Evolutionary conservation across 768 basidiomycete genomes (phyloP).

Genomic region (Trametes cingulata): DNA sequence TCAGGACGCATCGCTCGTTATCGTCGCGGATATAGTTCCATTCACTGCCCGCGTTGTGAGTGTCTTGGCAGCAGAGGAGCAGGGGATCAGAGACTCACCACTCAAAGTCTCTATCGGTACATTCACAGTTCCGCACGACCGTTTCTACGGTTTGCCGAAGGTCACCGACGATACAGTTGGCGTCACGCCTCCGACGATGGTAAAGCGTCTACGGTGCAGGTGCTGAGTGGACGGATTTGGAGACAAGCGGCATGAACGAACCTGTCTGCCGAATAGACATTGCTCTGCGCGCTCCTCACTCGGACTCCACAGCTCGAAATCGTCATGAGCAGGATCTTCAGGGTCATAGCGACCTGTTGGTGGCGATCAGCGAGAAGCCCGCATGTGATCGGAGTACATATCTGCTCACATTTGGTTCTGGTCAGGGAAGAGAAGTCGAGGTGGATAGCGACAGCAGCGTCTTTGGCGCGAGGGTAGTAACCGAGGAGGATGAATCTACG

Average conservation of each 20-base stretch:
- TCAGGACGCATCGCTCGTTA: conserved; percentile 74
- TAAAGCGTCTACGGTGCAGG: conserved; percentile 68
- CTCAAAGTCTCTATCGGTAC: conserved; percentile 81
- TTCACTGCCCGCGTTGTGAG: conserved; percentile 56
- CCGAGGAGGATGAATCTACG: conserved; percentile 89
- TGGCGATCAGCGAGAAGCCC: conserved; percentile 8
- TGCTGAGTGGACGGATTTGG: conserved; percentile 4
- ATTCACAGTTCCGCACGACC: conserved; percentile 71
- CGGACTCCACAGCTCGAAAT: conserved; percentile 98
- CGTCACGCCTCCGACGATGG: conserved; percentile 79
- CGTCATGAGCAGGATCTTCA: conserved; percentile 78
- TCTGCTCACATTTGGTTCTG: conserved; percentile 64
- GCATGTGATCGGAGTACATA: not conserved
- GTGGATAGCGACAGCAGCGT: conserved; percentile 69
- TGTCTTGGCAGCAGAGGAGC: not conserved
- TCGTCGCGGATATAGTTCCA: conserved; percentile 83
- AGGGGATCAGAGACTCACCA: conserved; percentile 62
- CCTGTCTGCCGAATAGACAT: conserved; percentile 93
- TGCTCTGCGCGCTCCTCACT: conserved; percentile 83
- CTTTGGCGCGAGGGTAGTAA: conserved; percentile 43
- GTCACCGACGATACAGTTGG: conserved; percentile 83
- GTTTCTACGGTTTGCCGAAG: conserved; percentile 52
- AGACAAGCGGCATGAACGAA: conserved; percentile 27
- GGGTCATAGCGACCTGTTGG: conserved; percentile 62
- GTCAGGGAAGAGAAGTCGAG: conserved; percentile 88